Conservation (phyloP, 495 filamentous ascomycete genomes). For the Parachaetomium inaequale region DNA sequence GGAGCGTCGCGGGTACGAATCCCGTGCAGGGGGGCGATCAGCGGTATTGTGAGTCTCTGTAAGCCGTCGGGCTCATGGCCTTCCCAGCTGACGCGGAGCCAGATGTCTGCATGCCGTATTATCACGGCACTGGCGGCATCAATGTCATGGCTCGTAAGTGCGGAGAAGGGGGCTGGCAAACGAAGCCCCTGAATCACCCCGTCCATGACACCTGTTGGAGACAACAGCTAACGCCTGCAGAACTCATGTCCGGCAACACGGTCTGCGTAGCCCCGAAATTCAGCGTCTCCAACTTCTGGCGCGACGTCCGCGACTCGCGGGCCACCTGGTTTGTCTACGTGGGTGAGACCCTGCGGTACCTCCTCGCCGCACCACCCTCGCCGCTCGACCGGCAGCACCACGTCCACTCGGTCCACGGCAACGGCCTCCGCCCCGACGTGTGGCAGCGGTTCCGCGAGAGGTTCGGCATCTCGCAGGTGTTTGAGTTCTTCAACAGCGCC, state of each 20-base stretch:
- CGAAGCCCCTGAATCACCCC: not conserved
- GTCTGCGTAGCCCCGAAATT: constrained; percentile 69
- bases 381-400: constrained; percentile 62
- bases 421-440: constrained; percentile 73
- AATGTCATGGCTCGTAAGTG: constrained; percentile 41
- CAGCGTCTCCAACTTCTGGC: constrained; percentile 69
- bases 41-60: constrained; percentile 23
- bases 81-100: too few relatives aligned
- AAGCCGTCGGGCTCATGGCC: not conserved
- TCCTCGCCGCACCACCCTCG: constrained; percentile 64
- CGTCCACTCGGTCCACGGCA: constrained; percentile 67
- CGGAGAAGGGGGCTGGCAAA: not conserved
- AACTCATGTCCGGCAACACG: constrained; percentile 55
- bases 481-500: constrained; percentile 65
- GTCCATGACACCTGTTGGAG: not conserved
- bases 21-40: constrained; percentile 12
- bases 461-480: constrained; percentile 56
- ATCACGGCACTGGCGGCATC: constrained; percentile 71
- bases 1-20: too few relatives aligned
- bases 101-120: constrained; percentile 73
- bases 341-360: constrained; percentile 75
- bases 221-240: not conserved
- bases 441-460: constrained; percentile 67
- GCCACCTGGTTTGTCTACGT: constrained; percentile 76
- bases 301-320: constrained; percentile 62